Percentiles rank a stretch among this genome's conserved stretches.
phyloP scores from a whole-genome alignment of 2,329 filamentous ascomycete species.

The Coniochaeta ligniaria region DNA sequence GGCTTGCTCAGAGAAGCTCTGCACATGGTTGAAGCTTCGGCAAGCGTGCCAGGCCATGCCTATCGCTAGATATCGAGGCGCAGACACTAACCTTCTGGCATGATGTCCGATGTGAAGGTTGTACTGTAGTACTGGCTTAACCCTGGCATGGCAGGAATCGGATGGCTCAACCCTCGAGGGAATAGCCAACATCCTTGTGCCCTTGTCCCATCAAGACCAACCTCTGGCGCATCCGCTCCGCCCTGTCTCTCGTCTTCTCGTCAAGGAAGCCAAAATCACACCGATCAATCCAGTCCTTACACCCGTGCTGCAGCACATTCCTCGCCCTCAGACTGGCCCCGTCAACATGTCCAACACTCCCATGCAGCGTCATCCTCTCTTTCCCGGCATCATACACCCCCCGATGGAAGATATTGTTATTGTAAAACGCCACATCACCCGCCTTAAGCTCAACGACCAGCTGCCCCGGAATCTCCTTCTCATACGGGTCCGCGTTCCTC shows the following conservation, averaged over 20 bases:
- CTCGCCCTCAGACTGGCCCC: slow-evolving; percentile 52
- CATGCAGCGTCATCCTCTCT: slow-evolving; percentile 66
- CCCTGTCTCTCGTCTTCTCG: slow-evolving; percentile 36
- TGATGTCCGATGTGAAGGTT: too few species aligned
- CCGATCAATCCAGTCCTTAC: slow-evolving; percentile 57
- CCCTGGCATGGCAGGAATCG: too few species aligned
- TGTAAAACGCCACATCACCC: slow-evolving; percentile 80
- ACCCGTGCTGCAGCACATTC: slow-evolving; percentile 70
- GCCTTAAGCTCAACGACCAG: slow-evolving; percentile 58
- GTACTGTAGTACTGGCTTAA: too few species aligned
- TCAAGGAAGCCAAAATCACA: slow-evolving; percentile 46
- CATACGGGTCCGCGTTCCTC: slow-evolving; percentile 59
- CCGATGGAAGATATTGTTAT: slow-evolving; percentile 80
- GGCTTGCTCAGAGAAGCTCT: too few species aligned
- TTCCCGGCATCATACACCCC: slow-evolving; percentile 53
- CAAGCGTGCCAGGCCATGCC: too few species aligned
- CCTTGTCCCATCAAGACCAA: slow-evolving; percentile 55
- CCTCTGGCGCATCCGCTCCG: slow-evolving; percentile 56
- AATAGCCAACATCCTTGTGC: slow-evolving; percentile 57
- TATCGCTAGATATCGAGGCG: too few species aligned
- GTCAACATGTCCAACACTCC: slow-evolving; percentile 56
- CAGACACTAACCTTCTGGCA: too few species aligned
- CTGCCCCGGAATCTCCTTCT: slow-evolving; percentile 54
- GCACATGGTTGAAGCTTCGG: too few species aligned
- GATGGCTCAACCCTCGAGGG: slow-evolving; percentile 41